Evolutionary conservation across 2,329 filamentous ascomycete species (phyloP).

Genomic region (Gaeumannomyces tritici): DNA sequence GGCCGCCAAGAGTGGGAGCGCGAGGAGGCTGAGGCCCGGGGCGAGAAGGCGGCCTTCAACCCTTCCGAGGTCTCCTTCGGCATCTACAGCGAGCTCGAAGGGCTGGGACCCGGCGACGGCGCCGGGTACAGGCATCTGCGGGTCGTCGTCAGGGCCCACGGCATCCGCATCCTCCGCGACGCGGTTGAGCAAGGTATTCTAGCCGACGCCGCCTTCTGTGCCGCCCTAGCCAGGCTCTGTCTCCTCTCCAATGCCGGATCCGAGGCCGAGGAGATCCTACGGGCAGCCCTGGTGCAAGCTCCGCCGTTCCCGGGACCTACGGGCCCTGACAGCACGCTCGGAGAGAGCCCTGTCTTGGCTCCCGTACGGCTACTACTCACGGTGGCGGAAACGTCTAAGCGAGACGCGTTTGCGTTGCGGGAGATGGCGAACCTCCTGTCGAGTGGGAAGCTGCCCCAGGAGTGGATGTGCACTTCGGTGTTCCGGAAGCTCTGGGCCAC

Average conservation of each 20-base stretch:
- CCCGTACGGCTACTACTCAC: constrained; percentile 13
- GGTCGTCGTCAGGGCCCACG: constrained; percentile 35
- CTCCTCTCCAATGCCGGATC: constrained; percentile 20
- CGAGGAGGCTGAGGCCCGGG: constrained; percentile 25
- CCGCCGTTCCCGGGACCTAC: constrained; percentile 23
- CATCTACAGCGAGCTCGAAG: constrained; percentile 39
- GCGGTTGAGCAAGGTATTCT: constrained; percentile 32
- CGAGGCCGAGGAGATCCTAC: constrained; percentile 32
- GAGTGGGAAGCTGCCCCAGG: constrained; percentile 22
- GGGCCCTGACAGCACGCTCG: constrained; percentile 19
- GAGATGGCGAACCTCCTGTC: constrained; percentile 26
- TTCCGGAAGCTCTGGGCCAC: constrained; percentile 31
- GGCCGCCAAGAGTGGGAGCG: constrained; percentile 32
- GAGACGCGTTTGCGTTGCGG: constrained; percentile 23
- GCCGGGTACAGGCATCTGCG: constrained; percentile 37
- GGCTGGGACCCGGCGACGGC: constrained; percentile 19
- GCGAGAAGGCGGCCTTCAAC: constrained; percentile 23
- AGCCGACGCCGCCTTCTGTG: constrained; percentile 28
- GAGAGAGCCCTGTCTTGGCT: constrained; percentile 14
- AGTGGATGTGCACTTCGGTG: constrained; percentile 33
- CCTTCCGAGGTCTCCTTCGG: constrained; percentile 28
- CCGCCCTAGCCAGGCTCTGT: constrained; percentile 31
- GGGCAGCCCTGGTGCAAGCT: constrained; percentile 19
- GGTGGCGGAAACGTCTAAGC: constrained; percentile 20
- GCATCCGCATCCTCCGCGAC: constrained; percentile 28